Base-by-base conservation (phyloP, 108 stramenopile genomes). In the Pseudonitzschia pungens region DNA sequence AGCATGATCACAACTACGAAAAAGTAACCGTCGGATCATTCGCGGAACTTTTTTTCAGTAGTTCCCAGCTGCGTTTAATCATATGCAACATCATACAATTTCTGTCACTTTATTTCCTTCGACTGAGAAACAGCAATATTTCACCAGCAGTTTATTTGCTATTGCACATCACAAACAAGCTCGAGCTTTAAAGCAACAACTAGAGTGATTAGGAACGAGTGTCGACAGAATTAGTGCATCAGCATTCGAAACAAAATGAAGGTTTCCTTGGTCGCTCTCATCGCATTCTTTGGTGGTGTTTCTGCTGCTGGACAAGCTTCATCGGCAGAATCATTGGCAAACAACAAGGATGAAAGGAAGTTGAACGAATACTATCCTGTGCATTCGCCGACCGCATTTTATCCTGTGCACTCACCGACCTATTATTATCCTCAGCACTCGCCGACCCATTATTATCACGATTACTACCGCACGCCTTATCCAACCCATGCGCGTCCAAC, bases 31-130 rank as follows among this genome's bases (percentile, higher is more conserved):
- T 43, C 14, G 16, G 45, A 48, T 48, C 45, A 48, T 62, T 62
- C 60, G 60, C 60, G 60, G 60, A 62, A 62, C 2, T 36, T 62
- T 62, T 62, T 41, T 62, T 40, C 1, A 33, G 33, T 40, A 62
- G 40, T 62, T 33, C 33, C 60, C 8, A 62, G 14, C 40, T 62
- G 14, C 33, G 12, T 14, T 40, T 62, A 12, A 36, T 10, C 60
- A 62, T 20, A 16, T 12, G 18, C 29, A 40, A 40, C 32, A 11
- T 33, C 4, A 36, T 36, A 2, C 36, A 36, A 5, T 5, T 36
- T 6, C 31, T 2, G 54, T 48, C 26, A 55, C 22, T 55, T 55
- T 55, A 55, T 26, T 55, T 55, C 54, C 18, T 18, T 4, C 45
- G 45, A 48, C 1, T 48, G 54, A 55, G 1, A 21, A 9, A 55